Percentiles rank a stretch among this genome's conserved stretches.
Conservation (phyloP, 257 asterid species). For the Nicotiana noctiflora region DNA sequence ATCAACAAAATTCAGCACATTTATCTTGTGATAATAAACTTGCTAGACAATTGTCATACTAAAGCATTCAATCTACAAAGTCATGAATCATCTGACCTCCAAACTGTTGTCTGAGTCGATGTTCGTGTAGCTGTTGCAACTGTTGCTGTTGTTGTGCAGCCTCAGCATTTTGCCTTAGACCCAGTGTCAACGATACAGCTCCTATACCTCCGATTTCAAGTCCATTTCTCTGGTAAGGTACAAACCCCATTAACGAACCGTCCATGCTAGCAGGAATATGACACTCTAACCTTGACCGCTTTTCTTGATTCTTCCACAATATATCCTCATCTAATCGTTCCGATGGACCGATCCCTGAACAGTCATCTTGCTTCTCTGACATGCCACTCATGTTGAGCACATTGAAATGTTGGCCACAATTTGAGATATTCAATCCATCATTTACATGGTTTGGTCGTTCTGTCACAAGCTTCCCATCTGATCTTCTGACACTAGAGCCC, state of each 20-base stretch:
- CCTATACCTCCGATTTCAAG: conserved; percentile 47
- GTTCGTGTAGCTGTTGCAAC: conserved; percentile 22
- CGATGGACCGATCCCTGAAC: conserved; percentile 15
- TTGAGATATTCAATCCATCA: background rate
- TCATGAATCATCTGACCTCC: conserved; percentile 24
- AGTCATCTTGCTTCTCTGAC: conserved; percentile 23
- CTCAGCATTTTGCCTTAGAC: conserved; percentile 58
- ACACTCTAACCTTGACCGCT: conserved; percentile 41
- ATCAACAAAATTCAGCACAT: background rate
- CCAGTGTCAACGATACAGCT: conserved; percentile 62
- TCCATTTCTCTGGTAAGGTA: conserved; percentile 37
- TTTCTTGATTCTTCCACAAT: conserved; percentile 54
- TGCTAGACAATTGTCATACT: background rate
- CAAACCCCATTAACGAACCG: conserved; percentile 41
- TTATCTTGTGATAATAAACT: background rate
- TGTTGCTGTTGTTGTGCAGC: conserved; percentile 29
- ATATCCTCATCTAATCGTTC: background rate
- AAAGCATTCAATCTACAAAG: conserved; percentile 22
- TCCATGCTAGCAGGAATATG: conserved; percentile 25
- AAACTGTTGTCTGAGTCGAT: conserved; percentile 26
- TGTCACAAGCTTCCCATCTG: background rate
- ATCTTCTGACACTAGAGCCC: conserved; percentile 3
- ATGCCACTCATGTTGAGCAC: conserved; percentile 1
- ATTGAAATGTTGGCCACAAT: conserved; percentile 16
- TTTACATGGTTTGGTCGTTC: background rate